phyloP scores from a whole-genome alignment of 139 green algal genomes.

The Spirogloea muscicola region DNA sequence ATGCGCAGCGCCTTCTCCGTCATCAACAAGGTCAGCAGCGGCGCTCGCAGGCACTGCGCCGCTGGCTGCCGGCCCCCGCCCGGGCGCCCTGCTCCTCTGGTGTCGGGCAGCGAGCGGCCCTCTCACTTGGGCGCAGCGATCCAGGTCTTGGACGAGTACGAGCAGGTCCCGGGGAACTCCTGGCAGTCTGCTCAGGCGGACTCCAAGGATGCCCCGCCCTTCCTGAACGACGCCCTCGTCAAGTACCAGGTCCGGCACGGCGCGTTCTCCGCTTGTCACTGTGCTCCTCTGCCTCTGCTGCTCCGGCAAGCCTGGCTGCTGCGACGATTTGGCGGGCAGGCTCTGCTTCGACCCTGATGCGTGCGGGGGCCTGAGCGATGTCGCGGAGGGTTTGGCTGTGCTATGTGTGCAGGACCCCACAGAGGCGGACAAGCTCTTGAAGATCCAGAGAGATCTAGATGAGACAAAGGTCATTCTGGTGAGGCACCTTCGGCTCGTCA shows the following conservation, averaged over 20 bases:
- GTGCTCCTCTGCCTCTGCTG: too few species aligned
- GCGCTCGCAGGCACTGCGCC: not conserved
- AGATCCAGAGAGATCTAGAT: slow-evolving; percentile 96
- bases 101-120: not conserved
- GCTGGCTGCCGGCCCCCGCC: not conserved
- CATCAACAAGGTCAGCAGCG: slow-evolving; percentile 66
- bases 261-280: too few species aligned
- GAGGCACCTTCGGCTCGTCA: not conserved
- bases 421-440: slow-evolving; percentile 92
- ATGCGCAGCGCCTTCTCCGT: slow-evolving; percentile 88
- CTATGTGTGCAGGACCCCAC: slow-evolving; percentile 71
- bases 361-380: too few species aligned
- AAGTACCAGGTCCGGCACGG: slow-evolving; percentile 82
- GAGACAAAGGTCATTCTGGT: slow-evolving; percentile 73
- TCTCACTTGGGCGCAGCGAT: too few species aligned
- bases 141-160: slow-evolving; percentile 48
- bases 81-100: not conserved
- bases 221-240: slow-evolving; percentile 72
- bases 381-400: too few species aligned
- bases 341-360: too few species aligned
- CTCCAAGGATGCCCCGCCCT: slow-evolving; percentile 27
- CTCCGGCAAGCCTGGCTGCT: too few species aligned
- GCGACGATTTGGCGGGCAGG: too few species aligned
- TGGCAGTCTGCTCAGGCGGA: slow-evolving; percentile 71
- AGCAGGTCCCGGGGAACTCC: slow-evolving; percentile 44